Conservation (phyloP, 2,329 filamentous ascomycete species). For the Aspergillus carbonarius region DNA sequence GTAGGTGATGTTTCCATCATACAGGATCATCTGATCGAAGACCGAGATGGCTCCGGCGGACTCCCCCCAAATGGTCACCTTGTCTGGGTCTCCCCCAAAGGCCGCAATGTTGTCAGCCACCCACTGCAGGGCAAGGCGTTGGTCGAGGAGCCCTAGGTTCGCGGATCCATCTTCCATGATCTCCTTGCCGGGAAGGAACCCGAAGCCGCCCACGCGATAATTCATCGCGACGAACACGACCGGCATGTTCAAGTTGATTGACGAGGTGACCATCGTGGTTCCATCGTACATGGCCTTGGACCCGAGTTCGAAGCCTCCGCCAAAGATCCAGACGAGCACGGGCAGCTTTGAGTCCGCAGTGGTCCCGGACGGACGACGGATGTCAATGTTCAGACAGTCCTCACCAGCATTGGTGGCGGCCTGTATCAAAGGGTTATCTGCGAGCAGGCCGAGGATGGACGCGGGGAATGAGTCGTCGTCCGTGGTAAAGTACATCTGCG, state of each 20-base stretch:
- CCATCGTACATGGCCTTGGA: slow-evolving; percentile 48
- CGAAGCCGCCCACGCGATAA: slow-evolving; percentile 73
- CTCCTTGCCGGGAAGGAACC: slow-evolving; percentile 69
- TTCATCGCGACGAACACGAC: slow-evolving; percentile 76
- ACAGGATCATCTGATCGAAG: slow-evolving; percentile 72
- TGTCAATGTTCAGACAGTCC: slow-evolving; percentile 63
- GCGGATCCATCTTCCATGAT: slow-evolving; percentile 65
- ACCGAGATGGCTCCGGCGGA: slow-evolving; percentile 71
- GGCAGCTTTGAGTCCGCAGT: slow-evolving; percentile 58
- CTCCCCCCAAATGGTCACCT: slow-evolving; percentile 78
- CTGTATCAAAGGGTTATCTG: slow-evolving; percentile 61
- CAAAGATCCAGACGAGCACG: slow-evolving; percentile 70
- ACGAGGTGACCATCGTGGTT: slow-evolving; percentile 32
- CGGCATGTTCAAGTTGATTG: slow-evolving; percentile 56
- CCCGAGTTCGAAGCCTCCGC: slow-evolving; percentile 54
- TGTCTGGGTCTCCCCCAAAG: slow-evolving; percentile 76
- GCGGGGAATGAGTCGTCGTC: slow-evolving; percentile 42
- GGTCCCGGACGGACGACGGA: slow-evolving; percentile 60
- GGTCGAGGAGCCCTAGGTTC: slow-evolving; percentile 72
- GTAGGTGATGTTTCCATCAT: slow-evolving; percentile 70
- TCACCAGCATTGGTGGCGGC: slow-evolving; percentile 56
- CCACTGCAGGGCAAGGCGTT: slow-evolving; percentile 72
- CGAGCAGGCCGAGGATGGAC: slow-evolving; percentile 51
- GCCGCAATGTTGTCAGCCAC: slow-evolving; percentile 72
- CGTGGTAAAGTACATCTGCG: slow-evolving; percentile 66